Evolutionary conservation across 2,329 filamentous ascomycete genomes (phyloP).

Genomic region (Chaetomiaceae sp.): DNA sequence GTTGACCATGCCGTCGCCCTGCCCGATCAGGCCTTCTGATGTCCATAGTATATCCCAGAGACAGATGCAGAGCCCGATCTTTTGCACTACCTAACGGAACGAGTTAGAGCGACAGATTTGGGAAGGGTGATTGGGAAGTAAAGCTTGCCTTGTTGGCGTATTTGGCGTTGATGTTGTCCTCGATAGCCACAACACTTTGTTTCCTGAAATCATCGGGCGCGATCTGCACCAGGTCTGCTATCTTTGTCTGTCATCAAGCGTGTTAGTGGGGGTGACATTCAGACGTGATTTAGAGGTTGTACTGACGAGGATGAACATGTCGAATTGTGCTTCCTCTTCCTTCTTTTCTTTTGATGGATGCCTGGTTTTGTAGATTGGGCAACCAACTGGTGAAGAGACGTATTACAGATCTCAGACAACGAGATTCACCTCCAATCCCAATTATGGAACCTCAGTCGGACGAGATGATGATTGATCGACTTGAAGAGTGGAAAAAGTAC

Average conservation of each 20-base stretch:
- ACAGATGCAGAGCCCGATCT: slow-evolving; percentile 88
- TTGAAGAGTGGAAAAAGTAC: no score
- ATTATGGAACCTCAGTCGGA: no score
- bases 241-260: slow-evolving; percentile 66
- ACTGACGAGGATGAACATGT: slow-evolving; percentile 51
- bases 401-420: no score
- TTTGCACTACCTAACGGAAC: slow-evolving; percentile 68
- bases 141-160: slow-evolving; percentile 78
- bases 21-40: slow-evolving; percentile 89
- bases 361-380: no score
- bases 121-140: no score
- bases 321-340: not conserved
- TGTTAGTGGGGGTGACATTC: not conserved
- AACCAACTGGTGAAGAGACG: no score
- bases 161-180: slow-evolving; percentile 95
- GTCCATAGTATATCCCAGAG: slow-evolving; percentile 87
- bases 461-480: no score
- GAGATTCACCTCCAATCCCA: no score
- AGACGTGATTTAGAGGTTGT: not conserved
- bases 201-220: slow-evolving; percentile 83
- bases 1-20: slow-evolving; percentile 87
- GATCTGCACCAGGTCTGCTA: slow-evolving; percentile 93
- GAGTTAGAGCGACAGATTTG: not conserved
- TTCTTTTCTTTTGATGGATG: no score
- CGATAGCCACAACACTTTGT: slow-evolving; percentile 75